Evolutionary conservation across 2,329 filamentous ascomycete genomes (phyloP).

Genomic region (Xylaria sp.): DNA sequence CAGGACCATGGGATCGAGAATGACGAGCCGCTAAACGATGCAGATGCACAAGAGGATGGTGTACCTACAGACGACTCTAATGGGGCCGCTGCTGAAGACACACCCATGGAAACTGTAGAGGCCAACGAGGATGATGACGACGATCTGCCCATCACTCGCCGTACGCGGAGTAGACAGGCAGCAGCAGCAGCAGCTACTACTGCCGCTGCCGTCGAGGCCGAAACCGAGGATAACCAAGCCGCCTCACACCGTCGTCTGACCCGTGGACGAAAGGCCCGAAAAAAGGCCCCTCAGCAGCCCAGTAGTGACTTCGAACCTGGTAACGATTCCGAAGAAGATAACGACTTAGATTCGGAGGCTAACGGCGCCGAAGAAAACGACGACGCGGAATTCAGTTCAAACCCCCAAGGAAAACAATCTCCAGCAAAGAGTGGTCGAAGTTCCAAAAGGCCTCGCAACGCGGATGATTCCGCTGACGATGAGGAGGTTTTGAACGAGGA

Average conservation of each 20-base stretch:
- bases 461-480: conserved; percentile 51
- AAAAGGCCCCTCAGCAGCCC: conserved; percentile 45
- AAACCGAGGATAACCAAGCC: conserved; percentile 26
- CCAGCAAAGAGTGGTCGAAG: conserved; percentile 35
- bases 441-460: conserved; percentile 44
- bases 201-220: conserved; percentile 16
- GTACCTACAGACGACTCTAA: conserved; percentile 16
- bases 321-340: conserved; percentile 53
- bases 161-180: conserved; percentile 36
- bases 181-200: conserved; percentile 8
- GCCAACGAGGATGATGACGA: conserved; percentile 38
- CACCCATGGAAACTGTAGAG: conserved; percentile 31
- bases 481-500: conserved; percentile 54
- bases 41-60: conserved; percentile 26
- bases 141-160: conserved; percentile 44
- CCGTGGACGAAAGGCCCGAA: conserved; percentile 40
- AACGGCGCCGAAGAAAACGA: conserved; percentile 33
- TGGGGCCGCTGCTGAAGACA: conserved; percentile 25
- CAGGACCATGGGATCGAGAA: neutral
- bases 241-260: conserved; percentile 44
- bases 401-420: conserved; percentile 43
- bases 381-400: conserved; percentile 46
- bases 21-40: neutral
- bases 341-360: conserved; percentile 37
- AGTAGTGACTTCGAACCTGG: conserved; percentile 59